A percentile compares a stretch with the other conserved stretches of the same genome.
Conservation (phyloP, 306 rosid species). For the Nissolia schottii region DNA sequence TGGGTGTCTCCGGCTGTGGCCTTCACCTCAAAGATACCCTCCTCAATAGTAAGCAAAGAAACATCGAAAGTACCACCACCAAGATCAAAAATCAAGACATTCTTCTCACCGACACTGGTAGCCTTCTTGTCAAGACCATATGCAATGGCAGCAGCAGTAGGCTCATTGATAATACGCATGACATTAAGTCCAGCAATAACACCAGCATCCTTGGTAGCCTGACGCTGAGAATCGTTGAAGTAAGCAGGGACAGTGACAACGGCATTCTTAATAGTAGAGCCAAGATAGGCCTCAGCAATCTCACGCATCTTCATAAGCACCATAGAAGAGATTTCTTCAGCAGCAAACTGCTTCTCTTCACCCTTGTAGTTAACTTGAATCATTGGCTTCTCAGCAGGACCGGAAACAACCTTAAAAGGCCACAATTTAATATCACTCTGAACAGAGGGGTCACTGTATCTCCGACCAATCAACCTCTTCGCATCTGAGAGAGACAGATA, state of each 20-base stretch:
- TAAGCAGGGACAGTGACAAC: conserved; percentile 73
- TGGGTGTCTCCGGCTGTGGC: conserved; percentile 77
- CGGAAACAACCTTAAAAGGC: conserved; percentile 58
- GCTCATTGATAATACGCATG: conserved; percentile 49
- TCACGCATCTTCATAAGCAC: conserved; percentile 71
- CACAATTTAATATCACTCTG: conserved; percentile 62
- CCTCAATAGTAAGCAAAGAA: conserved; percentile 59
- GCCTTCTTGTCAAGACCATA: conserved; percentile 78
- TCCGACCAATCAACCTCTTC: conserved; percentile 64
- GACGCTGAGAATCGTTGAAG: conserved; percentile 66
- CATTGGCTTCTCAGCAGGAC: conserved; percentile 65
- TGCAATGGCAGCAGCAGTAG: conserved; percentile 69
- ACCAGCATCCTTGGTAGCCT: conserved; percentile 75
- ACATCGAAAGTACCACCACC: conserved; percentile 66
- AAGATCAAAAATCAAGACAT: conserved; percentile 62
- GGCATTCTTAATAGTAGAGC: conserved; percentile 51
- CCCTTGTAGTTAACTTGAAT: conserved; percentile 58
- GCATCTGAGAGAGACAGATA: conserved; percentile 39
- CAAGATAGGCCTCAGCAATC: conserved; percentile 70
- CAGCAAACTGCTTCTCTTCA: conserved; percentile 60
- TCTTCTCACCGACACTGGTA: conserved; percentile 68
- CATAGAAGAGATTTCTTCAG: conserved; percentile 69
- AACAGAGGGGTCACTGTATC: conserved; percentile 51
- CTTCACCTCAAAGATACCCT: conserved; percentile 75
- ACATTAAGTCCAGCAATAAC: conserved; percentile 70